Evolutionary conservation across 768 basidiomycete species (phyloP).

Genomic region (Serpula lacrymans): DNA sequence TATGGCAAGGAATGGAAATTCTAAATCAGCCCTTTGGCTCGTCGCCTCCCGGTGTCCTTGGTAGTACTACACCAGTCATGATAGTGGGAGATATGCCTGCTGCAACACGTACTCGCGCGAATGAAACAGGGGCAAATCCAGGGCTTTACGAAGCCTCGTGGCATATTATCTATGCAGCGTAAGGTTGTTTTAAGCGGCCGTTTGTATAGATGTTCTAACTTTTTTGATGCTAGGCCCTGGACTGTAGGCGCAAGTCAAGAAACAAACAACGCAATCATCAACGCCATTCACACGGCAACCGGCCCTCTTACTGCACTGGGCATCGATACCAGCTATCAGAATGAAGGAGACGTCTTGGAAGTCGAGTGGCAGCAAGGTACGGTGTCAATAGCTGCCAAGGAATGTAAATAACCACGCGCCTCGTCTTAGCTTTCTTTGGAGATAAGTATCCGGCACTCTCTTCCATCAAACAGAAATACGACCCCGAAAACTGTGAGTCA

Average conservation of each 20-base stretch:
- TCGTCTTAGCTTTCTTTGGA: slow-evolving; percentile 20
- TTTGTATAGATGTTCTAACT: not conserved
- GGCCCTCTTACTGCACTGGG: slow-evolving; percentile 13
- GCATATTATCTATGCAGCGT: slow-evolving; percentile 10
- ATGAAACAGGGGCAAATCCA: slow-evolving; percentile 18
- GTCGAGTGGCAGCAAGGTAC: slow-evolving; percentile 16
- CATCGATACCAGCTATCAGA: slow-evolving; percentile 19
- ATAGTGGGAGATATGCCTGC: slow-evolving; percentile 14
- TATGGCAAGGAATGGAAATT: slow-evolving; percentile 17
- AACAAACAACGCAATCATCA: slow-evolving; percentile 3
- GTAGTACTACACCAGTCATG: not conserved
- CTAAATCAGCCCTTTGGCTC: slow-evolving; percentile 6
- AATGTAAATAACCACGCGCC: too few relatives aligned
- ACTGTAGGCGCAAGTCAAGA: slow-evolving; percentile 4
- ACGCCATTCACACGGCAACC: slow-evolving; percentile 8
- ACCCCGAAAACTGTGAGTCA: slow-evolving; percentile 17
- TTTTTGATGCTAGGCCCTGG: too few relatives aligned
- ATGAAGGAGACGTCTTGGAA: slow-evolving; percentile 17
- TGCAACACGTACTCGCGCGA: slow-evolving; percentile 4
- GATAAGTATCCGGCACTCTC: slow-evolving; percentile 14
- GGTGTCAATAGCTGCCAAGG: not conserved
- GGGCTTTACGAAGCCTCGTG: slow-evolving; percentile 14
- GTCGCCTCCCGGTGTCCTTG: not conserved
- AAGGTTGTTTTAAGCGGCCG: not conserved
- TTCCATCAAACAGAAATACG: slow-evolving; percentile 19